These are phyloP conservation scores for Aschersonia sp. DNA, from an alignment of 2,329 filamentous ascomycete species.

Conservation along the genomic window DNA sequence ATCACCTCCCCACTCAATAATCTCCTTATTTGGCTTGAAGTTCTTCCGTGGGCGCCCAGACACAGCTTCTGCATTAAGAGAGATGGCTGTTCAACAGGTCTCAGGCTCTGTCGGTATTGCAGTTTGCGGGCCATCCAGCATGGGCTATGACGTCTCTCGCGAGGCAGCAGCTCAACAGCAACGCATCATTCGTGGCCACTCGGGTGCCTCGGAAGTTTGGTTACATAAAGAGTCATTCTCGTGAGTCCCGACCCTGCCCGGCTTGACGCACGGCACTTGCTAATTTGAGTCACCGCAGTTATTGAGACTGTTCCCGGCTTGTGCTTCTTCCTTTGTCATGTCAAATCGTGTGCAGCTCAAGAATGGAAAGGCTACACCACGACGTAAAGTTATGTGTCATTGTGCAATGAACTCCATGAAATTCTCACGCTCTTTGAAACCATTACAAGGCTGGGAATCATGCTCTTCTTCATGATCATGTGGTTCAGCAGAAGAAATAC, in stretches of 20 bases:
- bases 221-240: constrained; percentile 12
- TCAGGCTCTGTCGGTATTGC: constrained; percentile 8
- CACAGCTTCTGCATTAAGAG: constrained; percentile 1
- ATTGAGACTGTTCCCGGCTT: background rate
- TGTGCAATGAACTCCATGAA: no score
- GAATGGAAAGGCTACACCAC: no score
- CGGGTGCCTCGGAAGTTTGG: constrained; percentile 9
- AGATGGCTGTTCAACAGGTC: background rate
- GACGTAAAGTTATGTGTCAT: no score
- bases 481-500: no score
- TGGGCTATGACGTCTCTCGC: constrained; percentile 9
- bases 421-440: no score
- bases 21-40: constrained; percentile 2
- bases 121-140: constrained; percentile 10
- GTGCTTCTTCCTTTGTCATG: no score
- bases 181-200: constrained; percentile 5
- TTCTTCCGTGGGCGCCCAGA: constrained; percentile 9
- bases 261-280: background rate
- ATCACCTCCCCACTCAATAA: background rate
- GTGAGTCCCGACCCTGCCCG: background rate
- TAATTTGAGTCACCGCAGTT: background rate
- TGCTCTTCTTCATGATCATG: no score
- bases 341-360: no score
- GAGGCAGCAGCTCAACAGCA: constrained; percentile 9
- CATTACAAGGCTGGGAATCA: no score